Evolutionary conservation across 495 filamentous ascomycete genomes (phyloP).

Genomic region (Clohesyomyces aquaticus): DNA sequence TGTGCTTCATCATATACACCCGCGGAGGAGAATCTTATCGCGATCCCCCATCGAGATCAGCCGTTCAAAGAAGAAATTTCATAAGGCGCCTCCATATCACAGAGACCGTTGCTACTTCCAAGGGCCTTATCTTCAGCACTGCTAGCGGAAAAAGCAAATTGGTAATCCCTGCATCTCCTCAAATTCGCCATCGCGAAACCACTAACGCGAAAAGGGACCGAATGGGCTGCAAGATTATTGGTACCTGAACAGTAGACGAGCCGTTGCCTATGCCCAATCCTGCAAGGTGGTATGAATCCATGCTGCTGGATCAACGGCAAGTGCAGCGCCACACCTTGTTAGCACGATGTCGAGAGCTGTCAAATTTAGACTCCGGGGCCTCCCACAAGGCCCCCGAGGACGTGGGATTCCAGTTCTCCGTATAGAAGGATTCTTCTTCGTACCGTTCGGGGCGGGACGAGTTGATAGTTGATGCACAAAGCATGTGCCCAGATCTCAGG

Average conservation of each 20-base stretch:
- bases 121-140: slow-evolving; percentile 24
- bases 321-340: not conserved
- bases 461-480: not conserved
- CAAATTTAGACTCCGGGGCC: not conserved
- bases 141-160: slow-evolving; percentile 21
- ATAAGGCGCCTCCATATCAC: not conserved
- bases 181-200: not conserved
- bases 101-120: not conserved
- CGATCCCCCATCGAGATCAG: not conserved
- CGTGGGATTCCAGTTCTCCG: not conserved
- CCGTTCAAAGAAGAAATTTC: not conserved
- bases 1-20: not conserved
- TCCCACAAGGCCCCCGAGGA: not conserved
- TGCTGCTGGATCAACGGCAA: not conserved
- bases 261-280: not conserved
- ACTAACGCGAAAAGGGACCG: not conserved
- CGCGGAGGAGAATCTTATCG: not conserved
- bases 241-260: not conserved
- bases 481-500: not conserved
- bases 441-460: not conserved
- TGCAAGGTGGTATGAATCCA: not conserved
- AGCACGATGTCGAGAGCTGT: not conserved
- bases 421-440: not conserved
- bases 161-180: slow-evolving; percentile 9
- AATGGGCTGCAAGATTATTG: not conserved